Base-by-base conservation (phyloP, 495 filamentous ascomycete species). In the Diplogelasinospora grovesii region DNA sequence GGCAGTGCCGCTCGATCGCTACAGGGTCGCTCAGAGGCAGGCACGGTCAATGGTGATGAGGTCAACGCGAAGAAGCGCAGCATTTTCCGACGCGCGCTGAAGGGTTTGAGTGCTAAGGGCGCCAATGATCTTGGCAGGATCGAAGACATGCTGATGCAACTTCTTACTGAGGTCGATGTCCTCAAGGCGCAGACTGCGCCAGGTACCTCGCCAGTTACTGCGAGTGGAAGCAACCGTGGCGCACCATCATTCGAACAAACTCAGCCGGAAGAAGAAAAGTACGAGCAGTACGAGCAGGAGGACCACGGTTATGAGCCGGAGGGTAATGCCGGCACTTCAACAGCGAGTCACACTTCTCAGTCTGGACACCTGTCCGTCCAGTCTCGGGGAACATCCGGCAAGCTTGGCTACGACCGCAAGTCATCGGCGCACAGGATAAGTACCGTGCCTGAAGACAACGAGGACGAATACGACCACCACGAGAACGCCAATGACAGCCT, bases 91-190 rank as follows among this genome's bases (percentile, higher is more conserved):
- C 83, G 92, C 45, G 93, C 93, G 9, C 68, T 99, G 18, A 87
- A 89, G 55, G 89, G 90, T 3, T 66, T 99, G 26, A 83, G 85
- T 48, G 73, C 84, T 49, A 90, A 87, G 62, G 89, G 86, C 29
- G 74, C 81, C 10, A 93, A 85, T 51, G 92, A 99, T 51, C 71
- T 99, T 14, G 69, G 78, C 40, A 87, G 85, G 60, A 94, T 99
- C 50, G 93, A 99, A 65, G 86, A 84, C 20, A 94, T 99, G 89
- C 73, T 99, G 28, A 83, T 86, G 44, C 87, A 92, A 56, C 70
- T 99, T 22, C 78, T 97, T 22, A 84, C 75, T 36, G 89, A 99
- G 54, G 88, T 99, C 16, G 88, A 95, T 53, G 82, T 79, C 23
- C 68, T 99, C 34, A 94, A 94, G 49, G 74, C 77, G 22, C 75